Evolutionary conservation across 345 rosid species (phyloP), one percentile per base, ranked within the genome.

Genomic region (Aquilaria sinensis): DNA sequence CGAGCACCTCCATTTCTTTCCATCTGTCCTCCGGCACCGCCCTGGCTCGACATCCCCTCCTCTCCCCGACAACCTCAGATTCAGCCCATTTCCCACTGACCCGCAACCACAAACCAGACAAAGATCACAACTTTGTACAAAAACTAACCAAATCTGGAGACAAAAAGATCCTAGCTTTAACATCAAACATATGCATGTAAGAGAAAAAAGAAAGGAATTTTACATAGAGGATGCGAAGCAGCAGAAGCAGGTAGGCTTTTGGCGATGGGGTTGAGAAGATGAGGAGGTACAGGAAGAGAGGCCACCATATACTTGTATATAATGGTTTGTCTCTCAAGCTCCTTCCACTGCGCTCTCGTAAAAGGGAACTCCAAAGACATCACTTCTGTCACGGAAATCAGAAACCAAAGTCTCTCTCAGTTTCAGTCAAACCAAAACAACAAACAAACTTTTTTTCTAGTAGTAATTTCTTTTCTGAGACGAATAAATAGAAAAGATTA

Each of bases 1-100:
- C 6, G 97, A 81, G 75, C 97, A 90, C 60, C 97, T 79, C 97
- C 96, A 89, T 71, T 89, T 89, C 74, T 89, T 89, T 10, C 96
- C 96, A 47, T 89, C 96, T 4, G 96, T 89, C 68, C 96, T 78
- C 73, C 81, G 63, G 64, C 96, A 89, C 78, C 96, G 67, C 70
- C 94, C 88, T n/a, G 92, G 92, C 62, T 90, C 92, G 34, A 67
- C 72, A 68, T 87, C 95, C 57, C 83, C 77, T 56, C 83, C 77
- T 60, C 66, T 67, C 31, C 67, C 60, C n/a, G 79, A 60, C 48
- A 67, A 74, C 53, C 80, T 67, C 10, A 80, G 62, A 66, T 70
- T 69, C 50, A 73, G 54, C 33, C 71, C 74, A 46, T 62, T 47
- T 30, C 69, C 82, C 61, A 67, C 78, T 80, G 78, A 37, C 60